Percentiles rank a stretch among this genome's conserved stretches.
Evolutionary conservation across 371 early-diverging fungal species (phyloP).

Genomic region (Dinochytrium kinnereticum): DNA sequence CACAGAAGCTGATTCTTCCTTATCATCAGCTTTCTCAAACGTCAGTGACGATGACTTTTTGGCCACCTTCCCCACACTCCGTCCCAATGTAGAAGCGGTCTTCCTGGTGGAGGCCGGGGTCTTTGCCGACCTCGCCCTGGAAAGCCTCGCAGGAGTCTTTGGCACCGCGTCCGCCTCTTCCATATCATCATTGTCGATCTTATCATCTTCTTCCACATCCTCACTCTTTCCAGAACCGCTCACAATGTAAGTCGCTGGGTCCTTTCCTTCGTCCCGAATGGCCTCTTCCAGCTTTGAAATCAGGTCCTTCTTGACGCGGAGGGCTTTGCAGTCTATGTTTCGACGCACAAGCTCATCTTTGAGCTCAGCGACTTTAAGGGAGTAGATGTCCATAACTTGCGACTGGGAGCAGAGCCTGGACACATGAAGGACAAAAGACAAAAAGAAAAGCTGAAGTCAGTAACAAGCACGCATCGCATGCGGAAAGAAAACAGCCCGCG

Average conservation of each 20-base stretch:
- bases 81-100: too few species aligned
- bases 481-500: too few species aligned
- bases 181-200: not conserved
- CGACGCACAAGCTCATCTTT: slow-evolving; percentile 10
- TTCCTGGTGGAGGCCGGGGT: not conserved
- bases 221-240: not conserved
- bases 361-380: slow-evolving; percentile 15
- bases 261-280: not conserved
- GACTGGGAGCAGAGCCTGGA: not conserved
- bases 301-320: slow-evolving; percentile 17
- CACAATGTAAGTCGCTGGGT: not conserved
- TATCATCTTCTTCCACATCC: not conserved
- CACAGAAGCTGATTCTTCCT: not conserved
- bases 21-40: not conserved
- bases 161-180: not conserved
- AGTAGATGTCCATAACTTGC: slow-evolving; percentile 12
- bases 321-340: slow-evolving; percentile 13
- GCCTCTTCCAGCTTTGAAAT: slow-evolving; percentile 9
- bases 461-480: too few species aligned
- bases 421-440: not conserved
- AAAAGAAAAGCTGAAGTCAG: too few species aligned
- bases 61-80: not conserved
- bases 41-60: not conserved
- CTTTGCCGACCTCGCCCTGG: not conserved
- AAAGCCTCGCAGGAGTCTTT: not conserved